Conservation (phyloP, 768 basidiomycete genomes). For the Collybia nuda region DNA sequence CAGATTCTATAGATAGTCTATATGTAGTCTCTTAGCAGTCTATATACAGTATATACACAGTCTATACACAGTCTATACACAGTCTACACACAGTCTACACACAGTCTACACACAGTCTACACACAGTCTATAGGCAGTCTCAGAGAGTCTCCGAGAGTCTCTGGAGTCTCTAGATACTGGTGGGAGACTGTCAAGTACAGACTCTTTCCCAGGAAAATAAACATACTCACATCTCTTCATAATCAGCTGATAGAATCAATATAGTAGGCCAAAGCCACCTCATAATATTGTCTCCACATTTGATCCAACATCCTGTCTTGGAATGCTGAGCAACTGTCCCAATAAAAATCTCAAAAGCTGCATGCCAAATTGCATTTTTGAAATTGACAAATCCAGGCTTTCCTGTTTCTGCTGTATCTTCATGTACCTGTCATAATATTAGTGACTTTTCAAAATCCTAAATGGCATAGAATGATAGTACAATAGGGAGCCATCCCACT, state of each 20-base stretch:
- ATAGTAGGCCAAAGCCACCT: slow-evolving; percentile 4
- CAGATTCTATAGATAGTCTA: too few relatives aligned
- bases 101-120: too few relatives aligned
- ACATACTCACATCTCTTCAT: slow-evolving; percentile 19
- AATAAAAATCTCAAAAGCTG: slow-evolving; percentile 29
- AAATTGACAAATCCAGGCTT: slow-evolving; percentile 29
- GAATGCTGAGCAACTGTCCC: slow-evolving; percentile 18
- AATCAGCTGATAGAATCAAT: slow-evolving; percentile 14
- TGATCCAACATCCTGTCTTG: slow-evolving; percentile 11
- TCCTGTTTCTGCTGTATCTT: slow-evolving; percentile 22
- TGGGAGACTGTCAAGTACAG: too few relatives aligned
- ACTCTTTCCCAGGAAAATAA: too few relatives aligned
- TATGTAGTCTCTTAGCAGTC: too few relatives aligned
- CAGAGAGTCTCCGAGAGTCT: too few relatives aligned
- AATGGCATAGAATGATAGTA: slow-evolving; percentile 9
- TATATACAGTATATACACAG: too few relatives aligned
- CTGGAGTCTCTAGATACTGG: too few relatives aligned
- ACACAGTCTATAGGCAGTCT: too few relatives aligned
- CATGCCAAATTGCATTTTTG: slow-evolving; percentile 38
- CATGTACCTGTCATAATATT: slow-evolving; percentile 20
- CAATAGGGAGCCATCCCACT: slow-evolving; percentile 37
- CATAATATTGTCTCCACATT: slow-evolving; percentile 22
- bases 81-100: too few relatives aligned
- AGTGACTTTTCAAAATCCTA: background rate
- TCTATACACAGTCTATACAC: too few relatives aligned